Evolutionary conservation across 192 early-diverging fungal species (phyloP).

Genomic region (Lunasporangiospora selenospora): DNA sequence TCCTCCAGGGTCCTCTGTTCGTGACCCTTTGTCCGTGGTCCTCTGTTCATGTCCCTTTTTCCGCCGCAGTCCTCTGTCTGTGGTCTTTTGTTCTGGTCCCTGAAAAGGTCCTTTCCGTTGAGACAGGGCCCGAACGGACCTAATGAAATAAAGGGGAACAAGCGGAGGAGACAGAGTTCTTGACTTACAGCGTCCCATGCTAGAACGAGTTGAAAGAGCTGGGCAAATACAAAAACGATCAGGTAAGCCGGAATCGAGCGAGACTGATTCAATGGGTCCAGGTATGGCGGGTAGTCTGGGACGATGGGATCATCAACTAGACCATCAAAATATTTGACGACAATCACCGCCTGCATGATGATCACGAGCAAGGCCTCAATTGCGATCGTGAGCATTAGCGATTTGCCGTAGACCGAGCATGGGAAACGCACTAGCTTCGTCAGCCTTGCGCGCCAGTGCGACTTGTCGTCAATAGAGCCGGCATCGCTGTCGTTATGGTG

Average conservation of each 20-base stretch:
- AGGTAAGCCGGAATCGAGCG: slow-evolving; percentile 70
- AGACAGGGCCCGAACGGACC: no score
- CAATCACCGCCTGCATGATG: slow-evolving; percentile 32
- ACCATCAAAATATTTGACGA: slow-evolving; percentile 30
- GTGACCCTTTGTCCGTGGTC: no score
- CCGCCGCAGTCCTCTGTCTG: no score
- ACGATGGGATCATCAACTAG: slow-evolving; percentile 17
- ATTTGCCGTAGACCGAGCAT: slow-evolving; percentile 39
- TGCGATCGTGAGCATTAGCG: slow-evolving; percentile 24
- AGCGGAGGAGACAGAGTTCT: no score
- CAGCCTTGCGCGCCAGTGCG: slow-evolving; percentile 25
- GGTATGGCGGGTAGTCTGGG: slow-evolving; percentile 6
- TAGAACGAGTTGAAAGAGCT: slow-evolving; percentile 69
- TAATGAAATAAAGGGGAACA: no score
- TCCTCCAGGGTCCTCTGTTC: no score
- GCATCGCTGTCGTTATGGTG: background rate
- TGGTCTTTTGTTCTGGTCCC: no score
- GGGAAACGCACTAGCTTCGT: slow-evolving; percentile 25
- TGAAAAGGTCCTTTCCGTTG: no score
- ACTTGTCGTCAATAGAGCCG: no score
- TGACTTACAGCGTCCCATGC: slow-evolving; percentile 73
- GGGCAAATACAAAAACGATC: slow-evolving; percentile 74
- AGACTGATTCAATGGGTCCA: slow-evolving; percentile 26
- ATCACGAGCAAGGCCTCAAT: slow-evolving; percentile 38
- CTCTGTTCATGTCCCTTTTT: no score